Percentiles rank a stretch among this genome's conserved stretches.
Conservation (phyloP, 192 early-diverging fungal species). For the Coemansia aciculifera region DNA sequence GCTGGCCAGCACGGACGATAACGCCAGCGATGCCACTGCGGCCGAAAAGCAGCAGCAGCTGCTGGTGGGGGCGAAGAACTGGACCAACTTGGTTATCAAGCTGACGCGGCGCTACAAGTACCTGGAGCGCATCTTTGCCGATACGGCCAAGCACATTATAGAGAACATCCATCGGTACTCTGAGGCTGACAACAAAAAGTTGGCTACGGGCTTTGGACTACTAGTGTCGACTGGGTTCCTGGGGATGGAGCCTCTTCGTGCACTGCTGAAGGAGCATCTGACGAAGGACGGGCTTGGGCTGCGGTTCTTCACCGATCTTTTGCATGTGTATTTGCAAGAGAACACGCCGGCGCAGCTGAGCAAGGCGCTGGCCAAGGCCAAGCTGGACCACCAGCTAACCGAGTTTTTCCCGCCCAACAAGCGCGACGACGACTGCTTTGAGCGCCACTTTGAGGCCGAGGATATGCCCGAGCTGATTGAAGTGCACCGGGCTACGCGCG, state of each 20-base stretch:
- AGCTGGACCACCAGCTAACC: conserved; percentile 64
- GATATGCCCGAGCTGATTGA: conserved; percentile 87
- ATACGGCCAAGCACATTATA: conserved; percentile 79
- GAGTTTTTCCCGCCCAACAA: conserved; percentile 94
- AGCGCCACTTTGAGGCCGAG: conserved; percentile 89
- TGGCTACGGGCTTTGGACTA: conserved; percentile 75
- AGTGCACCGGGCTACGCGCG: conserved; percentile 75
- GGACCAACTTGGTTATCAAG: conserved; percentile 85
- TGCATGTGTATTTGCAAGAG: conserved; percentile 77
- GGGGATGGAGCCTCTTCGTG: conserved; percentile 69
- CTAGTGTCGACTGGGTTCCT: conserved; percentile 70
- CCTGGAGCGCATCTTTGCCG: conserved; percentile 82
- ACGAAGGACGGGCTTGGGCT: conserved; percentile 88
- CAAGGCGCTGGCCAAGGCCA: conserved; percentile 64
- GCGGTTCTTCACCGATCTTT: conserved; percentile 78
- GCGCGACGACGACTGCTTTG: conserved; percentile 83
- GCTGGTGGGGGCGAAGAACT: conserved; percentile 65
- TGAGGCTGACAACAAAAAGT: conserved; percentile 72
- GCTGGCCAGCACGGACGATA: conserved; percentile 36
- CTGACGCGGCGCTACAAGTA: conserved; percentile 95
- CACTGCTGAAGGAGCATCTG: conserved; percentile 89
- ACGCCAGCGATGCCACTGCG: conserved; percentile 66
- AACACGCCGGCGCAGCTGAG: conserved; percentile 78
- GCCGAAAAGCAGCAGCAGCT: conserved; percentile 27
- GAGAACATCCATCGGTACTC: conserved; percentile 90